Conservation (phyloP, 352 stramenopile species). For the Globisporangium paroecandrum region DNA sequence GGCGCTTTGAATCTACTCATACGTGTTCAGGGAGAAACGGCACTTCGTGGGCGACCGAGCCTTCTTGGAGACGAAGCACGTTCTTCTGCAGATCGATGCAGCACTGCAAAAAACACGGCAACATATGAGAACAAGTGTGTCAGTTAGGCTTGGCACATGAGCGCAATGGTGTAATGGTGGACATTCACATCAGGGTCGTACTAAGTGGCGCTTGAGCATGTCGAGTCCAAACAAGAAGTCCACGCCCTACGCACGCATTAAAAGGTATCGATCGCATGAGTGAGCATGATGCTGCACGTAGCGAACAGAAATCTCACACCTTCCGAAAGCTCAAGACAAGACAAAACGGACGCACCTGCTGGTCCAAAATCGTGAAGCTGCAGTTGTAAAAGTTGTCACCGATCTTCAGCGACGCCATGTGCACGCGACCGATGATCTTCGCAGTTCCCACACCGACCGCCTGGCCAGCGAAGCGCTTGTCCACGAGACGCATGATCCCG, state of each 20-base stretch:
- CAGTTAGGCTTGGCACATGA: slow-evolving; percentile 1
- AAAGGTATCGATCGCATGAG: too few species aligned
- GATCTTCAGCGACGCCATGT: slow-evolving; percentile 91
- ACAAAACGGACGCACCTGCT: slow-evolving; percentile 36
- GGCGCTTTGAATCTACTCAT: too few species aligned
- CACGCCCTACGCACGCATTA: slow-evolving; percentile 69
- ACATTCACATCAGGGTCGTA: slow-evolving; percentile 16
- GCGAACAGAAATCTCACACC: too few species aligned
- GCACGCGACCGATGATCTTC: slow-evolving; percentile 95
- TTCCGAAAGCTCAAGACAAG: too few species aligned
- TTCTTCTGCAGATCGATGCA: slow-evolving; percentile 95
- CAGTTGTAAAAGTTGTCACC: slow-evolving; percentile 89
- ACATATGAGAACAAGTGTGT: too few species aligned
- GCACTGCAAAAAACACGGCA: slow-evolving; percentile 48
- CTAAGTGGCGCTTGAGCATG: slow-evolving; percentile 97
- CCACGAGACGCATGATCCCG: slow-evolving; percentile 86
- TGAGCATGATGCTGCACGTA: too few species aligned
- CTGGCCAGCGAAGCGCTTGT: slow-evolving; percentile 87
- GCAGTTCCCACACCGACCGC: slow-evolving; percentile 95
- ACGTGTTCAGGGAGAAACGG: slow-evolving; percentile 86
- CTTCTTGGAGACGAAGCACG: slow-evolving; percentile 80
- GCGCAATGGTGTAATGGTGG: not conserved
- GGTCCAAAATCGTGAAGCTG: slow-evolving; percentile 93
- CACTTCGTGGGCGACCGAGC: slow-evolving; percentile 66
- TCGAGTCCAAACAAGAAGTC: slow-evolving; percentile 98